phyloP scores from a whole-genome alignment of 2,329 filamentous ascomycete species.

The Cladosporium sp. region DNA sequence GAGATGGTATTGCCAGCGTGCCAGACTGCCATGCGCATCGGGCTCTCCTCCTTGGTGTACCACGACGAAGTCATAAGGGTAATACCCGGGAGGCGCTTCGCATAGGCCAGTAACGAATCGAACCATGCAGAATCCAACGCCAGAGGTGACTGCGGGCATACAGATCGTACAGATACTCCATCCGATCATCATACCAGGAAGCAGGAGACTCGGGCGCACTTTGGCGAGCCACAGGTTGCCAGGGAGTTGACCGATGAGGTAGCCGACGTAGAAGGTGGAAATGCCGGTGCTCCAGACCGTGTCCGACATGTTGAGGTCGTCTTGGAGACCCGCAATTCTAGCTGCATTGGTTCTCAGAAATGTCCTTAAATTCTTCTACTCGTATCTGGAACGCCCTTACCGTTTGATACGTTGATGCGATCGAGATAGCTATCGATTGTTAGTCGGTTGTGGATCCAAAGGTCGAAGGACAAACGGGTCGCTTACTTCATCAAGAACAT shows the following conservation, averaged over 20 bases:
- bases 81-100: constrained; percentile 38
- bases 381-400: no score
- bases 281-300: constrained; percentile 39
- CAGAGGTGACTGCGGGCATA: constrained; percentile 40
- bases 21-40: constrained; percentile 43
- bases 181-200: constrained; percentile 39
- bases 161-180: constrained; percentile 43
- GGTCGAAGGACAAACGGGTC: background rate
- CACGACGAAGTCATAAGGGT: constrained; percentile 39
- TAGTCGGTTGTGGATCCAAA: no score
- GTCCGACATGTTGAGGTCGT: constrained; percentile 34
- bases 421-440: constrained; percentile 35
- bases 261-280: constrained; percentile 45
- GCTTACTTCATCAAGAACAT: constrained; percentile 33
- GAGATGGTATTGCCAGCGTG: constrained; percentile 45
- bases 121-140: constrained; percentile 34
- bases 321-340: constrained; percentile 36
- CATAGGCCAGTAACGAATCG: constrained; percentile 37
- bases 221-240: constrained; percentile 45
- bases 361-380: no score
- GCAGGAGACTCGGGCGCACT: constrained; percentile 31
- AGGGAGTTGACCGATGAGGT: constrained; percentile 39
- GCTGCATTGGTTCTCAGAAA: no score
- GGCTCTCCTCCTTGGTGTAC: constrained; percentile 45
- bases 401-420: constrained; percentile 37